Percentiles rank a stretch among this genome's conserved stretches.
Evolutionary conservation across 371 early-diverging fungal species (phyloP).

Genomic region (Mucor mucedo): DNA sequence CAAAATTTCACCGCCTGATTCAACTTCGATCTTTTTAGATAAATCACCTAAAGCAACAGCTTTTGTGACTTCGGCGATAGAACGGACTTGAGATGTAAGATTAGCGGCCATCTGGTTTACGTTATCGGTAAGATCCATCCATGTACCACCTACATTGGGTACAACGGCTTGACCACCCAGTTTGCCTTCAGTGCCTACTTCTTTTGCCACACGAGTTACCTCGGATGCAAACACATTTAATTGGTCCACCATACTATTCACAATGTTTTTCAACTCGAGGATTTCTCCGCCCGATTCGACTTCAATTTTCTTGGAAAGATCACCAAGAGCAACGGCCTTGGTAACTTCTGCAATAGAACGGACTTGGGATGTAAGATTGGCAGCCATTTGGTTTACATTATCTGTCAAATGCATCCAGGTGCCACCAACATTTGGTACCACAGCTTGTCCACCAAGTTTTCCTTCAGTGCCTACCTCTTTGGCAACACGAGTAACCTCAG

Average conservation of each 20-base stretch:
- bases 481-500: conserved; percentile 54
- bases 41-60: conserved; percentile 49
- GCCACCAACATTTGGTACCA: conserved; percentile 50
- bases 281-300: conserved; percentile 65
- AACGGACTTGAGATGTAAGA: conserved; percentile 47
- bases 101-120: conserved; percentile 49
- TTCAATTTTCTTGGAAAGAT: conserved; percentile 59
- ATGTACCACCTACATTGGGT: conserved; percentile 40
- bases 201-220: conserved; percentile 39
- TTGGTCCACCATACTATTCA: conserved; percentile 62
- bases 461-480: conserved; percentile 45
- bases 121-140: conserved; percentile 50
- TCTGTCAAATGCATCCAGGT: conserved; percentile 58
- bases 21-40: conserved; percentile 37
- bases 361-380: conserved; percentile 49
- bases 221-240: conserved; percentile 38
- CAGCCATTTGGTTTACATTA: conserved; percentile 47
- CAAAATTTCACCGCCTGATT: conserved; percentile 45
- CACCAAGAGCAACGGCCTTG: conserved; percentile 36
- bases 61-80: conserved; percentile 44
- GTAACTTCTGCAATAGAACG: conserved; percentile 52
- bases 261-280: conserved; percentile 63
- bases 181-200: conserved; percentile 41
- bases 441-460: conserved; percentile 48
- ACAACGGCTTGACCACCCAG: conserved; percentile 44